phyloP scores from a whole-genome alignment of 73 alveolate genomes.

The Paramecium primaurelia region DNA sequence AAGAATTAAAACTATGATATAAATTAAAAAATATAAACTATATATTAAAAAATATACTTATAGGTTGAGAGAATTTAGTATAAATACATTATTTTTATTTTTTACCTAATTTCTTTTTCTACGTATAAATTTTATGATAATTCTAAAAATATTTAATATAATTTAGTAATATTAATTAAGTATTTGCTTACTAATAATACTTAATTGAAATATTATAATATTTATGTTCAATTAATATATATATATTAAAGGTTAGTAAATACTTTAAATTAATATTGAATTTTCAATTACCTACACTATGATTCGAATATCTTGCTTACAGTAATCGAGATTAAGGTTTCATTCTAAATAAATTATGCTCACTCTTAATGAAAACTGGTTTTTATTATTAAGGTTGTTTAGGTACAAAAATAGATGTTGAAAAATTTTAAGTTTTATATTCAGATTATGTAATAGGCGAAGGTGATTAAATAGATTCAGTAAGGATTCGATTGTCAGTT shows the following conservation, averaged over 20 bases:
- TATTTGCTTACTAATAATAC: too few relatives aligned
- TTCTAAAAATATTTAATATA: not conserved
- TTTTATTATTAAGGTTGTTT: not conserved
- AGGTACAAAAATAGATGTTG: not conserved
- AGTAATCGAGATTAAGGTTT: slow-evolving; percentile 9
- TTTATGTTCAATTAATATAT: not conserved
- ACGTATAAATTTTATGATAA: too few relatives aligned
- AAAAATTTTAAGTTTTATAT: not conserved
- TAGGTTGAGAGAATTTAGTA: too few relatives aligned
- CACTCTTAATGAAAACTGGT: not conserved
- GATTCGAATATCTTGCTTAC: not conserved
- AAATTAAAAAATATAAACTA: too few relatives aligned
- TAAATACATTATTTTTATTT: not conserved
- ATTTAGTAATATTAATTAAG: not conserved
- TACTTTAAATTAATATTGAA: not conserved
- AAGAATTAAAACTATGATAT: not conserved
- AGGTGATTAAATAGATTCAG: not conserved
- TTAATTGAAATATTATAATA: too few relatives aligned
- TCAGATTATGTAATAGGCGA: not conserved
- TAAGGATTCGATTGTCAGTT: not conserved
- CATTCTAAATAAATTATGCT: not conserved
- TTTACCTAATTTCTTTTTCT: not conserved
- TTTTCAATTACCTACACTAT: not conserved
- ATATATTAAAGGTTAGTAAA: not conserved
- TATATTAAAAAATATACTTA: too few relatives aligned